A percentile compares a stretch with the other conserved stretches of the same genome.
Conservation (phyloP, 768 basidiomycete species). For the Trametes coccinea region DNA sequence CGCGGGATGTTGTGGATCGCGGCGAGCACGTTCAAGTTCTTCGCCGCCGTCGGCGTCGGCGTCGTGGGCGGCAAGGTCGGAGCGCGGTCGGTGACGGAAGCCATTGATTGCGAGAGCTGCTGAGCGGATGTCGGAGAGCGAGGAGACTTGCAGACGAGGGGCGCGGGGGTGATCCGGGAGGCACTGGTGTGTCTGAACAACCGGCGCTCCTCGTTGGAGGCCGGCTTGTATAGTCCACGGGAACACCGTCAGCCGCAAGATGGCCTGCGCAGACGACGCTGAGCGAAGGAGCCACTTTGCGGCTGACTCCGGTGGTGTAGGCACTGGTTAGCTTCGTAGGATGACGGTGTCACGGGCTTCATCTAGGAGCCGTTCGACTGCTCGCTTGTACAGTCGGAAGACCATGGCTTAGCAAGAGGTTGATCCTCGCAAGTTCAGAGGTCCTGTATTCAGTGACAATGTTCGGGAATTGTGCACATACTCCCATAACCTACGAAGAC, state of each 20-base stretch:
- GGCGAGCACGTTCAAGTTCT: constrained; percentile 20
- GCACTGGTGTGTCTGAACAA: background rate
- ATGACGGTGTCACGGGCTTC: no score
- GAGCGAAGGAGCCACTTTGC: background rate
- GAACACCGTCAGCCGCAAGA: background rate
- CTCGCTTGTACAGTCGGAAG: no score
- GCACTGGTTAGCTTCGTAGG: no score
- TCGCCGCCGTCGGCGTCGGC: constrained; percentile 4
- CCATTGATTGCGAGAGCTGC: background rate
- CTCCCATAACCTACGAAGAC: no score
- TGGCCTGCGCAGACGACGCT: background rate
- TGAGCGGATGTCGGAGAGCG: background rate
- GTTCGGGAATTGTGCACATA: no score
- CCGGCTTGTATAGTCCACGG: background rate
- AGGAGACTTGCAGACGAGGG: background rate
- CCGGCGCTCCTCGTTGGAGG: background rate
- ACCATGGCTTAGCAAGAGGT: no score
- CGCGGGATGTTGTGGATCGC: constrained; percentile 27
- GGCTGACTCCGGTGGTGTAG: background rate
- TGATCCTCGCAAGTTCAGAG: no score
- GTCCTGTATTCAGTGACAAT: no score
- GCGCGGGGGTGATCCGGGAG: background rate
- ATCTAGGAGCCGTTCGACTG: no score
- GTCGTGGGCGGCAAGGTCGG: background rate
- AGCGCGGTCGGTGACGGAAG: background rate